A percentile compares a stretch with the other conserved stretches of the same genome.
phyloP scores from a whole-genome alignment of 192 early-diverging fungal genomes.

The Nowakowskiella sp. region DNA sequence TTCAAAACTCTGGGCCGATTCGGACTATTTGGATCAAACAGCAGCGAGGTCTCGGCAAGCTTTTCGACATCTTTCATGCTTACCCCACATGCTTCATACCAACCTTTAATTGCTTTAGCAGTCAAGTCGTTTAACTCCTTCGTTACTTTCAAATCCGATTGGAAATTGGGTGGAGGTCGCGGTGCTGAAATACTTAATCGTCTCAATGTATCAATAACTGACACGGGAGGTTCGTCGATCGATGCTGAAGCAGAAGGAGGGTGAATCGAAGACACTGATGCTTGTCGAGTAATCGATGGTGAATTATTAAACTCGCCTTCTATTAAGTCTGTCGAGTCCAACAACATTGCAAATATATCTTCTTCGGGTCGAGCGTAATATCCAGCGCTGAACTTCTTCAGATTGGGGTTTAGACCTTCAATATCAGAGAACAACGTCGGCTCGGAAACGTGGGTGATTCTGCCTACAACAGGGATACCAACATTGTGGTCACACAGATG shows the following conservation, averaged over 20 bases:
- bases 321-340: conserved; percentile 11
- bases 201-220: conserved; percentile 4
- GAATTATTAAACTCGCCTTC: no score
- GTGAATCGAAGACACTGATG: conserved; percentile 6
- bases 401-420: conserved; percentile 5
- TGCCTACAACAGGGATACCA: conserved; percentile 31
- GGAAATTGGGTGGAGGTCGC: no score
- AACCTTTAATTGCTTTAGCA: conserved; percentile 8
- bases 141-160: no score
- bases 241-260: no score
- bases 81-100: conserved; percentile 17
- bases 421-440: conserved; percentile 3
- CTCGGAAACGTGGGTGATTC: conserved; percentile 19
- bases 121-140: conserved; percentile 21
- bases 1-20: conserved; percentile 4
- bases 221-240: no score
- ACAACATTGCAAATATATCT: conserved; percentile 17
- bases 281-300: conserved; percentile 13
- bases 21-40: conserved; percentile 5
- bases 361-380: conserved; percentile 15
- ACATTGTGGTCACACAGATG: conserved; percentile 24
- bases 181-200: neutral
- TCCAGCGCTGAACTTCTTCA: no score
- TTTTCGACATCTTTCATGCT: neutral
- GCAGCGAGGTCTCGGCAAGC: neutral